Evolutionary conservation across 1,284 basidiomycete genomes (phyloP), one percentile per base, ranked within the genome.

Genomic region (Apiotrichum akiyoshidainum): DNA sequence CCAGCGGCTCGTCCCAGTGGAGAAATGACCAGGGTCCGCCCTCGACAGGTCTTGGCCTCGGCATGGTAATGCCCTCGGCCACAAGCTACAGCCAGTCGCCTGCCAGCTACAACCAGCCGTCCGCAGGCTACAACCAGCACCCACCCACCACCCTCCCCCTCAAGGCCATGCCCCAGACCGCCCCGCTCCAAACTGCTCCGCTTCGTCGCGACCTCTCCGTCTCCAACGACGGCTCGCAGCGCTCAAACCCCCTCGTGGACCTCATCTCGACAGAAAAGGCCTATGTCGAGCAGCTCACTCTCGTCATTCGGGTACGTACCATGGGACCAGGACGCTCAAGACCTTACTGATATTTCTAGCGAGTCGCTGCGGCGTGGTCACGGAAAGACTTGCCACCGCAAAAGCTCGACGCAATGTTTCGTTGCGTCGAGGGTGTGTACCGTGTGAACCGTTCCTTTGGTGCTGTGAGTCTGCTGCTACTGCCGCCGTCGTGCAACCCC

Each of bases 331-430:
- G 13, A 17, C 22, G 12, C 11, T 12, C 1, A 16, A 17, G 8
- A 14, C 5, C 26, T 46, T 26, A 19, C 34, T n/a, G 17, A 34
- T 33, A 35, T 21, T 34, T 31, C 46, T 33, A 98, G 90, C 92
- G 90, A 85, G 90, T 97, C 10, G 96, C 96, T 5, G 87, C 88
- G 31, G 96, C 96, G 55, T 99, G 95, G 95, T 97, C 93, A 14
- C 83, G 92, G 44, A 85, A 87, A 48, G 96, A 97, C 76, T 87
- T 99, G 46, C 95, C 96, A 17, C 96, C 95, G 2, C 84, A 85
- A 14, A 88, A 92, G 68, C 84, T 99, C 41, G 95, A 99, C 75
- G 80, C 83, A 55, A 94, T 99, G 90, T 99, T 99, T 78, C 84
- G 95, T 64, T 87, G 88, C 68, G 85, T 98, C 51, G 95, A 99